Conservation (phyloP, 2,329 filamentous ascomycete species). For the Alternaria gaisen region DNA sequence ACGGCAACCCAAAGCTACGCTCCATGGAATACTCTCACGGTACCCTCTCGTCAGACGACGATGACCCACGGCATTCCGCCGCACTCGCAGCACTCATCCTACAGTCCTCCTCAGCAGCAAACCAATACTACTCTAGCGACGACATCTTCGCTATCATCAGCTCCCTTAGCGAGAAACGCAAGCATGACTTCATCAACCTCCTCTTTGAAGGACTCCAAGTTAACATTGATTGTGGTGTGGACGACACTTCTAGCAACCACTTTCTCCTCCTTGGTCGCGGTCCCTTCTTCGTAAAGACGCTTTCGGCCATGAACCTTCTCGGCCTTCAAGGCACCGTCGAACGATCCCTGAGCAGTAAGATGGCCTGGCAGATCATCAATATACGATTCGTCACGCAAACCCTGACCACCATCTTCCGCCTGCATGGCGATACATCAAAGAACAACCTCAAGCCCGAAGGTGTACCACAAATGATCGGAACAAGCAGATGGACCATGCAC, state of each 20-base stretch:
- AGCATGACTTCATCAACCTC: slow-evolving; percentile 67
- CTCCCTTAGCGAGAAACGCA: slow-evolving; percentile 38
- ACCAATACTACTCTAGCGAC: slow-evolving; percentile 58
- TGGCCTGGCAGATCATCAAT: slow-evolving; percentile 78
- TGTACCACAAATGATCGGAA: slow-evolving; percentile 63
- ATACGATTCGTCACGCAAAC: slow-evolving; percentile 72
- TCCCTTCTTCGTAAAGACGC: slow-evolving; percentile 77
- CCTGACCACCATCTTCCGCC: slow-evolving; percentile 65
- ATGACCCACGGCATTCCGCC: slow-evolving; percentile 47
- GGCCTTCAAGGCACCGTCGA: slow-evolving; percentile 58
- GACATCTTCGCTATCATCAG: slow-evolving; percentile 57
- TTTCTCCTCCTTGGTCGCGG: slow-evolving; percentile 55
- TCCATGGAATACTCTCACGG: slow-evolving; percentile 54
- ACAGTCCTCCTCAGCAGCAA: slow-evolving; percentile 54
- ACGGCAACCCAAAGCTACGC: slow-evolving; percentile 54
- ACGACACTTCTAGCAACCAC: slow-evolving; percentile 66
- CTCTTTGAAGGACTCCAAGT: slow-evolving; percentile 60
- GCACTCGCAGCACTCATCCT: slow-evolving; percentile 54
- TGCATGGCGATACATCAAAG: slow-evolving; percentile 59
- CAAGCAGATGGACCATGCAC: slow-evolving; percentile 81
- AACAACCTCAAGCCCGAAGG: slow-evolving; percentile 47
- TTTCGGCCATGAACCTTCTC: slow-evolving; percentile 81
- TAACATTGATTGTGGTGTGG: slow-evolving; percentile 82
- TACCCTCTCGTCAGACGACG: slow-evolving; percentile 40
- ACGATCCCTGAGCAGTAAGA: slow-evolving; percentile 74